Evolutionary conservation across 306 rosid genomes (phyloP), one percentile per base, ranked within the genome.

Genomic region (Purshia tridentata): DNA sequence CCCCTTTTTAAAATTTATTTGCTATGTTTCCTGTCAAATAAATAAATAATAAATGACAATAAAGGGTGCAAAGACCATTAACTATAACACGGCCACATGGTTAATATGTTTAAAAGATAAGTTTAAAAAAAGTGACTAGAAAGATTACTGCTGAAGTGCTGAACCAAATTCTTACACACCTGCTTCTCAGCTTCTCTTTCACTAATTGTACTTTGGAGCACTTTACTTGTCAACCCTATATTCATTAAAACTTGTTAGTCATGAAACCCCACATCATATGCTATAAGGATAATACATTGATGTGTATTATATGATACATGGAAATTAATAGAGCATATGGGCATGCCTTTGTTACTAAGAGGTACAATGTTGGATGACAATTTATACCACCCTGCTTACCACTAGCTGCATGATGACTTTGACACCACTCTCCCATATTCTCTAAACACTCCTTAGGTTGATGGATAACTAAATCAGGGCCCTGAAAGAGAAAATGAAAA

Each of bases 371-470:
- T 13, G 65, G 62, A 72, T 39, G 29, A 52, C 58, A 69, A 65
- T 61, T 67, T 66, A 58, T 68, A 77, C 70, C 60, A 65, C 69
- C 44, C 44, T 54, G 73, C 97, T 88, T 85, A 94, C 98, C 98
- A 83, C 98, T 94, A 55, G 86, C 96, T 65, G 72, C 86, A 76
- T 94, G 98, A 86, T 94, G 98, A 74, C 67, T 88, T 77, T 84
- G 92, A 83, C 98, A 94, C 98, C 98, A 94, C 76, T 91, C 98
- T 76, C 97, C 97, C 98, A 94, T 94, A 60, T 45, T 51, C 72
- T 91, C 97, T 76, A 94, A 81, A 82, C 95, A 91, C 76, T 89
- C 98, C 85, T 86, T 77, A 49, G 79, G 78, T 84, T 94, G 98
- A 78, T 85, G 94, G 76, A 94, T 91, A 73, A 94, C 96, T 87